Conservation (phyloP, 148 eudicot species). For the Amaranthus cruentus region DNA sequence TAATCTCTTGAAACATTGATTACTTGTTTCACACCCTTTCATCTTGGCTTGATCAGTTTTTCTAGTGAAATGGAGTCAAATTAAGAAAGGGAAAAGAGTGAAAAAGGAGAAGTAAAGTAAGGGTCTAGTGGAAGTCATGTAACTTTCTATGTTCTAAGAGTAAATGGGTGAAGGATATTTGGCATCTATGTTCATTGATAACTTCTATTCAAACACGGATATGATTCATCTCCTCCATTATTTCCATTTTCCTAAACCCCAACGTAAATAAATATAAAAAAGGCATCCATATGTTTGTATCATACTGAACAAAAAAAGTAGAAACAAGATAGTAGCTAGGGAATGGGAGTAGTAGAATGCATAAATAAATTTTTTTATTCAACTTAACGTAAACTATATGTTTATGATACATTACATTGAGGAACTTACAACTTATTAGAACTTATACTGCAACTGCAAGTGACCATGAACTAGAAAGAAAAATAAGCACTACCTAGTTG, state of each 20-base stretch:
- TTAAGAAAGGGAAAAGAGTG: background rate
- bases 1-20: background rate
- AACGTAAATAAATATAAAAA: background rate
- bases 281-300: background rate
- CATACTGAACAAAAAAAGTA: background rate
- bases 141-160: background rate
- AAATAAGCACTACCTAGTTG: slow-evolving; percentile 21
- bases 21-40: background rate
- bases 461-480: slow-evolving; percentile 17
- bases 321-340: background rate
- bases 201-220: background rate
- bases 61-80: background rate
- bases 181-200: background rate
- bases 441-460: slow-evolving; percentile 2
- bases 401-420: slow-evolving; percentile 18
- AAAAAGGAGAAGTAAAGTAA: background rate
- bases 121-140: background rate
- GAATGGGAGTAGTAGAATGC: background rate
- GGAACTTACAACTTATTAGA: slow-evolving; percentile 13
- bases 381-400: slow-evolving; percentile 10
- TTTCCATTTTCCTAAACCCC: background rate
- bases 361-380: background rate
- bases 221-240: background rate
- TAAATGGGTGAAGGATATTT: background rate
- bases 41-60: background rate